phyloP scores from a whole-genome alignment of 345 rosid species.

The Alliaria petiolata region DNA sequence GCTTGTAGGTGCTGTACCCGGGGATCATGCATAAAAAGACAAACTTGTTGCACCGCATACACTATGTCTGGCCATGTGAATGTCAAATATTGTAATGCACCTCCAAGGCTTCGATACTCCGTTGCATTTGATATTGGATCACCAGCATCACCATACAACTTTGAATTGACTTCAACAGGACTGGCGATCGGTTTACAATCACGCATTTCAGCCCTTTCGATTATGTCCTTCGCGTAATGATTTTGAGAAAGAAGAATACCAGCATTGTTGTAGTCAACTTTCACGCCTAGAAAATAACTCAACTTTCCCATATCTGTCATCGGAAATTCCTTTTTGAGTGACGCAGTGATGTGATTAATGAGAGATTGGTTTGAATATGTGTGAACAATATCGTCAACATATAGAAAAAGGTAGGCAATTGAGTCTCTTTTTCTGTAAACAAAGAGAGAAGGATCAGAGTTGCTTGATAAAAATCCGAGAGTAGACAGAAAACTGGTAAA shows the following conservation, averaged over 20 bases:
- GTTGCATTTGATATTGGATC: not conserved
- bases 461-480: not conserved
- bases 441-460: not conserved
- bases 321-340: not conserved
- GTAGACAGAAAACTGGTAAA: not conserved
- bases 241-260: not conserved
- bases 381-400: not conserved
- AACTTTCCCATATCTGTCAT: not conserved
- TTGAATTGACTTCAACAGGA: not conserved
- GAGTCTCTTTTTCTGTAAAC: not conserved
- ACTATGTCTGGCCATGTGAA: no score
- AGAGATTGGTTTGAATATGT: not conserved
- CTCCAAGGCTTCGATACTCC: no score
- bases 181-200: not conserved
- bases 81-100: no score
- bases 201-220: not conserved
- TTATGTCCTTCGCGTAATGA: not conserved
- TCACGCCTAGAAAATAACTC: not conserved
- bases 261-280: not conserved
- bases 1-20: no score
- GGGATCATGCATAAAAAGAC: no score
- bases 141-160: not conserved
- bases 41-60: no score
- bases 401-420: not conserved
- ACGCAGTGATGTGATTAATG: not conserved